phyloP scores from a whole-genome alignment of 148 eudicot species.

The Rhododendron mucronatum region DNA sequence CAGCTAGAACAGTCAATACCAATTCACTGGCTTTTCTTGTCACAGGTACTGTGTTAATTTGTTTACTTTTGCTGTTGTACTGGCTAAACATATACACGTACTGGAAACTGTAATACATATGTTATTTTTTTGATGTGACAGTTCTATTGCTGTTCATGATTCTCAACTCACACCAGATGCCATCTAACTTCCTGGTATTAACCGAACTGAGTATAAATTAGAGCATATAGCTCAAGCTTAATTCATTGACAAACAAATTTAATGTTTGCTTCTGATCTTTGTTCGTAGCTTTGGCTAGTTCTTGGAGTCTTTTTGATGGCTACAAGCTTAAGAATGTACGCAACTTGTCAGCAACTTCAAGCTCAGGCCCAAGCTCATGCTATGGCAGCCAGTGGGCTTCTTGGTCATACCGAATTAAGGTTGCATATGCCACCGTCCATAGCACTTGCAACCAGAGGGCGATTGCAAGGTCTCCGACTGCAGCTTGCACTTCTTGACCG shows the following conservation, averaged over 20 bases:
- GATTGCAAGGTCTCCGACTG: slow-evolving; percentile 85
- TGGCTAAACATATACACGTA: neutral
- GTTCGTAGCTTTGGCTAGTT: slow-evolving; percentile 84
- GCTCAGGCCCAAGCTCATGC: slow-evolving; percentile 98
- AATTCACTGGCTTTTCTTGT: slow-evolving; percentile 91
- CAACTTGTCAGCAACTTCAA: slow-evolving; percentile 97
- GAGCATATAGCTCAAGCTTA: neutral
- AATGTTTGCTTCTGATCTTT: neutral
- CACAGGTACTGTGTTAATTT: slow-evolving; percentile 49
- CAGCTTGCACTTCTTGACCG: slow-evolving; percentile 97
- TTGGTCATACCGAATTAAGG: slow-evolving; percentile 87
- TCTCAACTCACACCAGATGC: slow-evolving; percentile 88
- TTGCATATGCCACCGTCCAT: slow-evolving; percentile 88
- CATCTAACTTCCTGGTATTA: slow-evolving; percentile 86
- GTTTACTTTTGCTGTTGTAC: neutral
- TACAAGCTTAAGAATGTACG: slow-evolving; percentile 87
- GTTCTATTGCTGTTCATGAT: slow-evolving; percentile 90
- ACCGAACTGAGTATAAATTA: neutral
- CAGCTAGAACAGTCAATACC: slow-evolving; percentile 73
- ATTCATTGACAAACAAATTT: slow-evolving; percentile 8
- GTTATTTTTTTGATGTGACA: slow-evolving; percentile 29
- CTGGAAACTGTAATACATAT: neutral
- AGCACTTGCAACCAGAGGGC: slow-evolving; percentile 86
- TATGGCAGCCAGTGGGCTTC: slow-evolving; percentile 90
- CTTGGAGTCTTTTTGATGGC: slow-evolving; percentile 94